These are phyloP conservation scores for Phialemoniopsis sp. DNA, from an alignment of 2,329 filamentous ascomycete species.

Conservation along the genomic window DNA sequence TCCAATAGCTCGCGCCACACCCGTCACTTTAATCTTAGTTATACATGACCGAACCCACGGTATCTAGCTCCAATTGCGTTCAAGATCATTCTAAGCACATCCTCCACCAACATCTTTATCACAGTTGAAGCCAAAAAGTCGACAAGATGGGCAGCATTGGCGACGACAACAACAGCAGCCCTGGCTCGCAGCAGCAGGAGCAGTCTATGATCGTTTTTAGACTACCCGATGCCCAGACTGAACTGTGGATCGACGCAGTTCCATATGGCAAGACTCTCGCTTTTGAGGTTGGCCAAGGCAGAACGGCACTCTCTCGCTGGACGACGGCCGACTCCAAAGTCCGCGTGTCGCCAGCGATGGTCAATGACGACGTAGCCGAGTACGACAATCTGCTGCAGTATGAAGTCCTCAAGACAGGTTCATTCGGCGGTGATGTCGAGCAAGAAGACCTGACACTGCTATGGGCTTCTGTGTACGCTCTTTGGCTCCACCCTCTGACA, in stretches of 20 bases:
- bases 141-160: conserved; percentile 3
- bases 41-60: no score
- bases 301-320: conserved; percentile 5
- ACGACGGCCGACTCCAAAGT: conserved; percentile 3
- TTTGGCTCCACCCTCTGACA: conserved; percentile 9
- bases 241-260: conserved; percentile 5
- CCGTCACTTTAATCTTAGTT: no score
- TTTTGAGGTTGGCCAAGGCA: conserved; percentile 3
- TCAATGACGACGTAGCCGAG: conserved; percentile 10
- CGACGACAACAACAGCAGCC: not conserved
- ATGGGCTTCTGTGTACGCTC: conserved; percentile 10
- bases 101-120: no score
- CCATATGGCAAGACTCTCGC: not conserved
- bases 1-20: no score
- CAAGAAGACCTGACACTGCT: conserved; percentile 3
- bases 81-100: no score
- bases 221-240: conserved; percentile 9
- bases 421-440: not conserved
- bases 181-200: not conserved
- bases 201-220: conserved; percentile 2
- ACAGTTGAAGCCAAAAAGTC: not conserved
- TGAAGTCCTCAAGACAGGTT: not conserved
- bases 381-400: conserved; percentile 5
- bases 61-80: no score
- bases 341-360: conserved; percentile 10